These are phyloP conservation scores for Avicennia marina DNA, from an alignment of 257 asterid species.

Conservation along the genomic window DNA sequence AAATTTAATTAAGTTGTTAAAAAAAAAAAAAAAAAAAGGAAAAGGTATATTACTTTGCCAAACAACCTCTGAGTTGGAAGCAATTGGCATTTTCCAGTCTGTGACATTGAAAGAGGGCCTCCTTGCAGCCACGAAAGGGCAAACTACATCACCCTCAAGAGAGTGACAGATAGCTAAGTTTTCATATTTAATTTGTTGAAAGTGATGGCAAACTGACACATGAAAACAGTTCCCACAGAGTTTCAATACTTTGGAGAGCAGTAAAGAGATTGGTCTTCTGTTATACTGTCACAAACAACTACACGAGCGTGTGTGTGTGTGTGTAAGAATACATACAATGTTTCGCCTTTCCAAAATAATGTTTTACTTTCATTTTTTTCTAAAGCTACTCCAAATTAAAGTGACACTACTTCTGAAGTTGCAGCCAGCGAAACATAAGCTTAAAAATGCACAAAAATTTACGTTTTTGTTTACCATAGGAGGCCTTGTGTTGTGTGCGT, in stretches of 20 bases:
- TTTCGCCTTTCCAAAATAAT: too few species aligned
- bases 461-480: neutral
- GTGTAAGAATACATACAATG: too few species aligned
- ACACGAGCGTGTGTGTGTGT: too few species aligned
- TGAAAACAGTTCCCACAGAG: neutral
- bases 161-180: neutral
- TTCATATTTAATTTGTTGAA: slow-evolving; percentile 9
- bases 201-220: slow-evolving; percentile 8
- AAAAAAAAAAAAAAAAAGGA: too few species aligned
- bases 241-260: slow-evolving; percentile 4
- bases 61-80: neutral
- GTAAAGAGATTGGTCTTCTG: slow-evolving; percentile 22
- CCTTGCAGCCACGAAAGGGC: slow-evolving; percentile 8
- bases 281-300: too few species aligned
- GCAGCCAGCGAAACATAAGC: too few species aligned
- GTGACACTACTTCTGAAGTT: neutral
- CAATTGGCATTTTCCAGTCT: neutral
- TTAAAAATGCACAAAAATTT: neutral
- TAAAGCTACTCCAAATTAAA: neutral
- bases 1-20: too few species aligned
- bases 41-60: too few species aligned
- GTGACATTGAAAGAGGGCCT: neutral
- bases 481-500: neutral
- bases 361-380: neutral
- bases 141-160: neutral